Percentiles rank a stretch among this genome's conserved stretches.
phyloP scores from a whole-genome alignment of 2,329 filamentous ascomycete genomes.

The Talaromyces albobiverticillius region DNA sequence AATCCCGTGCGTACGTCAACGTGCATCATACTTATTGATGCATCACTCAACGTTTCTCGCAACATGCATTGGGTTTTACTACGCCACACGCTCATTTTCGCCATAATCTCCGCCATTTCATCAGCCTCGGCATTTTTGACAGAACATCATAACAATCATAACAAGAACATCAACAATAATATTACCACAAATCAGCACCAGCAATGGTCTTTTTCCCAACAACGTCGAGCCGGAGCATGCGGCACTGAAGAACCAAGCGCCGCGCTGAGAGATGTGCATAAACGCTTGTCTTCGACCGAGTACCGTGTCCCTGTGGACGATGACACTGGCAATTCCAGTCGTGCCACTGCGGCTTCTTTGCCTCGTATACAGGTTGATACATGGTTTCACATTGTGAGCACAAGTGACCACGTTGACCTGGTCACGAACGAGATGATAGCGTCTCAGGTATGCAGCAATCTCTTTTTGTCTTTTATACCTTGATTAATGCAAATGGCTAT shows the following conservation, averaged over 20 bases:
- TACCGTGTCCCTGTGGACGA: constrained; percentile 6
- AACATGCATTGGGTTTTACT: constrained; percentile 11
- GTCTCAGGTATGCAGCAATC: constrained; percentile 28
- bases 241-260: constrained; percentile 29
- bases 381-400: constrained; percentile 44
- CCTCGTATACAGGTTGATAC: constrained; percentile 36
- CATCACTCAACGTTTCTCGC: background rate
- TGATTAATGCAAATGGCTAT: background rate
- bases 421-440: constrained; percentile 34
- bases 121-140: background rate
- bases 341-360: constrained; percentile 10
- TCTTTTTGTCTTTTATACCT: background rate
- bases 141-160: background rate
- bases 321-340: constrained; percentile 18
- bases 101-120: constrained; percentile 4
- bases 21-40: background rate
- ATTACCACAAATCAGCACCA: background rate
- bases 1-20: background rate
- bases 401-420: constrained; percentile 23
- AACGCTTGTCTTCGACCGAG: constrained; percentile 22
- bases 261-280: constrained; percentile 25
- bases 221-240: constrained; percentile 20
- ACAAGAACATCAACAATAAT: background rate
- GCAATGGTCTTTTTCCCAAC: background rate
- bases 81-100: constrained; percentile 10